Conservation (phyloP, 2,329 filamentous ascomycete species). For the Ophiostoma quercus region DNA sequence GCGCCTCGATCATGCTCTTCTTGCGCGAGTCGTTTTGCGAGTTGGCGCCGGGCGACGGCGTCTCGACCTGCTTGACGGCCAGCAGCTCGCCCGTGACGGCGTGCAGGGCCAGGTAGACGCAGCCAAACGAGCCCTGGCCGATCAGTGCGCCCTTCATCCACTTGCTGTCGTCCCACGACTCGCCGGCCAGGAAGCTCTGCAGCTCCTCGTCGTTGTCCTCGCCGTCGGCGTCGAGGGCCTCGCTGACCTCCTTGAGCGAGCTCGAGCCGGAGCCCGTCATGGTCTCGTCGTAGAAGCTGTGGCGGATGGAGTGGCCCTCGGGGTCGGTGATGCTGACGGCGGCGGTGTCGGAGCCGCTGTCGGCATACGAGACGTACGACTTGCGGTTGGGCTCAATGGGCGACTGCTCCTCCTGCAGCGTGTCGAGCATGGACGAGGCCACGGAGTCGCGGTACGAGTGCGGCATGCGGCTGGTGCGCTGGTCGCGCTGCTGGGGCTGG, state of each 20-base stretch:
- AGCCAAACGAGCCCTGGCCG: constrained; percentile 93
- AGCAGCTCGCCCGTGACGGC: constrained; percentile 95
- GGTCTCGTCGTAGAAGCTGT: constrained; percentile 82
- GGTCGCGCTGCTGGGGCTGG: constrained; percentile 41
- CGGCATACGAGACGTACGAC: constrained; percentile 86
- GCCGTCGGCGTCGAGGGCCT: constrained; percentile 82
- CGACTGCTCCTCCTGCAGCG: constrained; percentile 81
- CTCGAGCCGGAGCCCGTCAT: constrained; percentile 59
- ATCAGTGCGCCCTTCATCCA: constrained; percentile 99
- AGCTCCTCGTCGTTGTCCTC: constrained; percentile 88
- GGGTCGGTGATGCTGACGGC: constrained; percentile 71
- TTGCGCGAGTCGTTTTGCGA: constrained; percentile 83
- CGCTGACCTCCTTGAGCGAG: constrained; percentile 76
- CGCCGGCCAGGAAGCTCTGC: constrained; percentile 81
- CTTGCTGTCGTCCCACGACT: constrained; percentile 94
- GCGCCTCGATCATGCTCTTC: constrained; percentile 94
- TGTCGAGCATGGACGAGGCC: constrained; percentile 81
- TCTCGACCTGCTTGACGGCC: constrained; percentile 96
- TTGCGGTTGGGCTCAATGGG: constrained; percentile 82
- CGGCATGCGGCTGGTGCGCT: constrained; percentile 42
- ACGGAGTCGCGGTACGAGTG: constrained; percentile 78
- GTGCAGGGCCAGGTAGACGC: constrained; percentile 90
- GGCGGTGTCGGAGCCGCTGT: constrained; percentile 66
- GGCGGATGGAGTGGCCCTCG: constrained; percentile 62
- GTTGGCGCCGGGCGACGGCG: constrained; percentile 70